Conservation (phyloP, 257 asterid species). For the Gardenia jasminoides region DNA sequence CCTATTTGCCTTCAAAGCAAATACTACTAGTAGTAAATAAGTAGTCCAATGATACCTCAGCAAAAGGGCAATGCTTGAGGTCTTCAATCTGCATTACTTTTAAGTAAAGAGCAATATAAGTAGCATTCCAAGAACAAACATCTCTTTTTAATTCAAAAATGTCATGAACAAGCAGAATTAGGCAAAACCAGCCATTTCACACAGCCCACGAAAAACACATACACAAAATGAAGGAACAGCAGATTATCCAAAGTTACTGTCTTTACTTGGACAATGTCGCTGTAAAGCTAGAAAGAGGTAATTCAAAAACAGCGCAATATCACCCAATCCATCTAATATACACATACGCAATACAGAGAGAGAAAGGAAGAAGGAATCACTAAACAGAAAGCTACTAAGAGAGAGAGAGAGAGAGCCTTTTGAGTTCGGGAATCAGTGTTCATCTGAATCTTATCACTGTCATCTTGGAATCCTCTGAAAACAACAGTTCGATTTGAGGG, state of each 20-base stretch:
- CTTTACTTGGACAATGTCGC: background rate
- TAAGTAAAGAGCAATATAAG: background rate
- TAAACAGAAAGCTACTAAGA: background rate
- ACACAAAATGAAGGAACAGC: background rate
- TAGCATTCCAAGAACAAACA: background rate
- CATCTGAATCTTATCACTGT: constrained; percentile 65
- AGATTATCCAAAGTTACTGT: background rate
- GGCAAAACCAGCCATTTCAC: background rate
- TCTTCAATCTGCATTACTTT: constrained; percentile 68
- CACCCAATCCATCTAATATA: background rate
- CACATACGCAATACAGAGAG: background rate
- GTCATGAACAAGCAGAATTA: constrained; percentile 1
- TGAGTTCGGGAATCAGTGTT: constrained; percentile 80
- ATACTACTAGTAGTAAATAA: background rate
- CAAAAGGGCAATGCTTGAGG: constrained; percentile 69
- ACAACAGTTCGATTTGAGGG: constrained; percentile 99
- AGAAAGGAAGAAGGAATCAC: background rate
- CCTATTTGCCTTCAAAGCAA: background rate
- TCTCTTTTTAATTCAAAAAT: background rate
- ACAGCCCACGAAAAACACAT: background rate
- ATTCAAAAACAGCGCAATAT: background rate
- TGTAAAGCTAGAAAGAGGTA: background rate
- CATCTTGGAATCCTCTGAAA: constrained; percentile 84
- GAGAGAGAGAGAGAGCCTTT: constrained; percentile 47
- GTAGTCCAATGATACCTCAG: constrained; percentile 55